These are phyloP conservation scores for Corynascus novoguineensis DNA, from an alignment of 495 filamentous ascomycete species.

Conservation along the genomic window DNA sequence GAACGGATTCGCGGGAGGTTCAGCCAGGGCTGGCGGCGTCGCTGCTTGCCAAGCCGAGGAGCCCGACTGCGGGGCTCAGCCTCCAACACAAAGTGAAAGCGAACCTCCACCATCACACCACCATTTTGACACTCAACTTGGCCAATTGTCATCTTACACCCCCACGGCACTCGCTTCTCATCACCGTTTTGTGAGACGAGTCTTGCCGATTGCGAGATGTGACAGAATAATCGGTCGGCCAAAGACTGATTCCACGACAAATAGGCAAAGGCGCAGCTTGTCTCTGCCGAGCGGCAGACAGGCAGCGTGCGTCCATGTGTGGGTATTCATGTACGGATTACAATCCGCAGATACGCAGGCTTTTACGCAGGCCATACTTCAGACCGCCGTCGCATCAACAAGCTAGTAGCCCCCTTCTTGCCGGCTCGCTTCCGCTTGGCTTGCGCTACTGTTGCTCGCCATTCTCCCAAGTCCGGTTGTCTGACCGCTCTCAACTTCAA, in stretches of 20 bases:
- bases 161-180: conserved; percentile 19
- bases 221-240: conserved; percentile 12
- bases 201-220: conserved; percentile 18
- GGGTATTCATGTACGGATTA: too few relatives aligned
- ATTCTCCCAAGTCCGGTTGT: not conserved
- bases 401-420: not conserved
- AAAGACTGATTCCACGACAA: not conserved
- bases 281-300: not conserved
- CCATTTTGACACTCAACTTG: conserved; percentile 12
- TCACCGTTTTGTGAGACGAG: not conserved
- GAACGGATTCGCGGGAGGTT: too few relatives aligned
- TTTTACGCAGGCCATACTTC: too few relatives aligned
- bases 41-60: conserved; percentile 8
- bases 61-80: conserved; percentile 6
- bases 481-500: not conserved
- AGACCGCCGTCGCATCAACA: not conserved
- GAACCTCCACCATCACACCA: conserved; percentile 7
- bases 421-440: conserved; percentile 12
- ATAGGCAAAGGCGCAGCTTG: not conserved
- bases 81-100: not conserved
- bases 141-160: conserved; percentile 16
- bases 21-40: not conserved
- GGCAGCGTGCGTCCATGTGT: too few relatives aligned
- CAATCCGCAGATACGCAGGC: too few relatives aligned
- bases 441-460: not conserved